These are phyloP conservation scores for Dendrostoma leiphaemia DNA, from an alignment of 2,329 filamentous ascomycete species.

Conservation along the genomic window DNA sequence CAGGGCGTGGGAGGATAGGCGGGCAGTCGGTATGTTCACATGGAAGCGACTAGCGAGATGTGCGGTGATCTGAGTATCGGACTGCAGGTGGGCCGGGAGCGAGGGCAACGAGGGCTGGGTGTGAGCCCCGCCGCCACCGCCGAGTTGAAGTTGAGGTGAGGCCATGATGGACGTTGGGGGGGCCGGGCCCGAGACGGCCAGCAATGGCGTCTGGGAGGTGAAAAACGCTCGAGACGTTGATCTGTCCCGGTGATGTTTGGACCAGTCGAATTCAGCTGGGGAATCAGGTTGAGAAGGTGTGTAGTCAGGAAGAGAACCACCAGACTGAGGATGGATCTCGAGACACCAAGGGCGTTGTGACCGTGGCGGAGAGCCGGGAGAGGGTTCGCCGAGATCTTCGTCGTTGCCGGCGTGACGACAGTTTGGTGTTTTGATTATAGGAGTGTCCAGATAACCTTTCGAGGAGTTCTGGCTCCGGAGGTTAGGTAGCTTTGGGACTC, in stretches of 20 bases:
- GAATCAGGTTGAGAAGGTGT: too few relatives aligned
- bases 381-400: not conserved
- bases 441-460: not conserved
- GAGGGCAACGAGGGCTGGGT: slow-evolving; percentile 85
- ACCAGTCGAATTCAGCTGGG: not conserved
- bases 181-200: slow-evolving; percentile 24
- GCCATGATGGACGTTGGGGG: slow-evolving; percentile 50
- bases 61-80: slow-evolving; percentile 66
- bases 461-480: not conserved
- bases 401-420: not conserved
- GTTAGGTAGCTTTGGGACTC: not conserved
- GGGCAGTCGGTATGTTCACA: slow-evolving; percentile 81
- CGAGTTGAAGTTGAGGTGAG: slow-evolving; percentile 50
- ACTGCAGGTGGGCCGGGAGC: slow-evolving; percentile 77
- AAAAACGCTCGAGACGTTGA: not conserved
- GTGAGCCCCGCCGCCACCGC: slow-evolving; percentile 54
- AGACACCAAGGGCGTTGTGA: slow-evolving; percentile 1
- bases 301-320: not conserved
- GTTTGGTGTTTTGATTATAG: not conserved
- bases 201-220: slow-evolving; percentile 21
- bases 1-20: slow-evolving; percentile 86
- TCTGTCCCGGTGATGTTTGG: not conserved
- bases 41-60: slow-evolving; percentile 90
- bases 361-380: not conserved
- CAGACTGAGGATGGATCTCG: not conserved